Evolutionary conservation across 805 yeast genomes (phyloP).

Genomic region (Candida manassasensis): DNA sequence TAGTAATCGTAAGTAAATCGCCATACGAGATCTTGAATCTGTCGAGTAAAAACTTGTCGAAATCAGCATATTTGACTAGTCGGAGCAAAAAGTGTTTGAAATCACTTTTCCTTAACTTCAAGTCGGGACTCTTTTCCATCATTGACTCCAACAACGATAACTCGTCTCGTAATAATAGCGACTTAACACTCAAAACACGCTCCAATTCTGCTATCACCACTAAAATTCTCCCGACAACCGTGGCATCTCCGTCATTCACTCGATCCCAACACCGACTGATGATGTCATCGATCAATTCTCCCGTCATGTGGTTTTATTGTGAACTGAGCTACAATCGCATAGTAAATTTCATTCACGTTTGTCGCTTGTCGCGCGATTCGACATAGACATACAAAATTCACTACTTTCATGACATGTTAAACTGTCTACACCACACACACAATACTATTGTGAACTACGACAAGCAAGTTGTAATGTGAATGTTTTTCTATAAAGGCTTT

Average conservation of each 20-base stretch:
- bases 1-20: slow-evolving; percentile 4
- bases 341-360: no score
- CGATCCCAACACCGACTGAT: slow-evolving; percentile 18
- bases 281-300: slow-evolving; percentile 14
- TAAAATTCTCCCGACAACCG: slow-evolving; percentile 7
- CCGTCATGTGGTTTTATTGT: slow-evolving; percentile 4
- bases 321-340: no score
- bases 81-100: slow-evolving; percentile 20
- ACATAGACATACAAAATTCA: no score
- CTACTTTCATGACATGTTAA: no score
- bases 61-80: slow-evolving; percentile 15
- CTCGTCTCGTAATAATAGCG: slow-evolving; percentile 17
- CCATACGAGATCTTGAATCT: slow-evolving; percentile 15
- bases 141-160: slow-evolving; percentile 12
- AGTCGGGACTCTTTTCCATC: slow-evolving; percentile 14
- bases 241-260: slow-evolving; percentile 5
- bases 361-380: no score
- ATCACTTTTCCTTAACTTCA: slow-evolving; percentile 19
- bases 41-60: slow-evolving; percentile 18
- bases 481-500: no score
- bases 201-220: slow-evolving; percentile 21
- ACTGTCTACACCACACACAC: no score
- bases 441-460: no score
- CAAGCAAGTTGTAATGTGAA: no score
- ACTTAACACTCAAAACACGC: slow-evolving; percentile 10